Evolutionary conservation across 495 filamentous ascomycete genomes (phyloP), one percentile per base, ranked within the genome.

Genomic region (Penicillium bovifimosum): DNA sequence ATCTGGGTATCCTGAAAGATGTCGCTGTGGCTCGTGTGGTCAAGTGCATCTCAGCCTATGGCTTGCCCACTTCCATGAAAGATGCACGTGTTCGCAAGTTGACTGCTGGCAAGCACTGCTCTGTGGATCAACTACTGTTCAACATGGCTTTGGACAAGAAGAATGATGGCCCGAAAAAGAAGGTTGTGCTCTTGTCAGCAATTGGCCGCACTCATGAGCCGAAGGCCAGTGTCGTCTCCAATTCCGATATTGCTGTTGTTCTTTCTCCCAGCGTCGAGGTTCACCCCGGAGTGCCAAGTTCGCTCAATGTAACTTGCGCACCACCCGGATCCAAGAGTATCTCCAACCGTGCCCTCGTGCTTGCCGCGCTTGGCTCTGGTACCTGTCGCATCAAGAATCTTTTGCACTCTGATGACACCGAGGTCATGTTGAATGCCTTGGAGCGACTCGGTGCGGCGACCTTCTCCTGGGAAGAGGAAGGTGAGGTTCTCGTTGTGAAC

Each of bases 71-170:
- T 4, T 92, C 90, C 2, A 62, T 96, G 33, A 79, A 87, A 46
- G 91, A 97, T 70, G 82, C 88, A 61, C 82, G 82, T n/a, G 83
- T 98, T 34, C 81, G 84, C 45, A 89, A 87, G 62, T 78, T 91
- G 51, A 91, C 95, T 8, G 90, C 88, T 6, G 86, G 84, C 27
- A 96, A 93, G 67, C 78, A 85, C 58, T 98, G 95, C 66, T 85
- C 90, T n/a, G 88, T 96, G 9, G 90, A 97, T 54, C 81, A 86
- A 39, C 67, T 97, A 51, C 74, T 98, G 40, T 78, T 84, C 52
- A 92, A 95, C 65, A 98, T 98, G 93, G 91, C 84, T 2, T 84
- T 97, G 34, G 93, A 98, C 73, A 98, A 98, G 81, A 98, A 98
- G 80, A 98, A 98, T 49, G 86, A 96, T 29, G 93, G 93, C 1